Base-by-base conservation (phyloP, 495 filamentous ascomycete species). In the Xylaria cubensis region DNA sequence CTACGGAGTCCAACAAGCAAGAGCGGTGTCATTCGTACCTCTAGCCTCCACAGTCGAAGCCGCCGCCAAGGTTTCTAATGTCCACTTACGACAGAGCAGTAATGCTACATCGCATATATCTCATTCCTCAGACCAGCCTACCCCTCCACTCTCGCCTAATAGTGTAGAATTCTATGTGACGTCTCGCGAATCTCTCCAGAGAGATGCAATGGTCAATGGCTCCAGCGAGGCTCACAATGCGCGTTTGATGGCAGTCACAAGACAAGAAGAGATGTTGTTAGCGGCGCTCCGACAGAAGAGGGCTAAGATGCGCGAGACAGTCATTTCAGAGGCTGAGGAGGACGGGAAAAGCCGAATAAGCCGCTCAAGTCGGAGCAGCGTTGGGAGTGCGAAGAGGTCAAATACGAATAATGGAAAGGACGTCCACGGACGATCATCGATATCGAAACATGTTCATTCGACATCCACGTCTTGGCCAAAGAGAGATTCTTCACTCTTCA, bases 221-320 rank as follows among this genome's bases (percentile, higher is more conserved):
- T 55, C 77, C 10, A 65, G 75, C 36, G 81, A 84, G 42, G 67
- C 70, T 29, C 73, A 76, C 34, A 85, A 86, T 73, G 91, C 88
- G 64, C 90, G 90, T 48, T 84, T 96, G 50, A 96, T 97, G 88
- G 91, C 92, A 0, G 93, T 97, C 62, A 97, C 93, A 0, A 86
- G 89, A 64, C 93, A 97, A 80, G 94, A 97, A 78, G 91, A 94
- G 76, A 89, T 92, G 77, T 83, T 97, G 7, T 83, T 97, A 9
- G 92, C 93, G 73, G 92, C 93, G 17, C 90, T 97, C 87, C 87
- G 94, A 44, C 81, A 88, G 74, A 94, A 94, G 76, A 86, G 92
- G 55, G 92, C 93, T 44, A 88, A 89, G 39, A 92, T 97, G 85
- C 89, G 90, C 0, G 90, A 93, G 67, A 90, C 90, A 67, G 87